Base-by-base conservation (phyloP, 192 early-diverging fungal species). In the Coemansia sp. region DNA sequence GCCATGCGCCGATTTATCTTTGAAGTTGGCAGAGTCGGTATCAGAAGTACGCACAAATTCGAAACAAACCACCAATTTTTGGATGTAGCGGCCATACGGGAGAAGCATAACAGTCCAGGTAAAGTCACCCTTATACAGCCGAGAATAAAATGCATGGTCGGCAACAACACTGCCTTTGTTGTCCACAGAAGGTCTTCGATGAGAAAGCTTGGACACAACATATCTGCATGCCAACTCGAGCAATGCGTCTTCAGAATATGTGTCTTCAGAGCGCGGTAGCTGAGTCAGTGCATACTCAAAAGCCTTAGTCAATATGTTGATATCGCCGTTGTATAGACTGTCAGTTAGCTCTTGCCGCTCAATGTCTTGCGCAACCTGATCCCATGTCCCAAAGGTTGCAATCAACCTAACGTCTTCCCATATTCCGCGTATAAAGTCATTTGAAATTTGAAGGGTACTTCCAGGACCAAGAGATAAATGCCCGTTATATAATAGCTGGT, bases 271-370 rank as follows among this genome's bases (percentile, higher is more conserved):
- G 10, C 4, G 6, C 19, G 12, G 18, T 20, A 52, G 29, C 6
- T 38, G 3, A 0, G 22, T 50, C 6, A 62, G 50, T 9, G 18
- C 49, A n/a, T 32, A 22, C 10, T 16, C 19, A 52, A 62, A 41
- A 2, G n/a, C 23, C 19, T 18, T 16, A 3, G 16, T 20, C 0
- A 62, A 32, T 38, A 49, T 8, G 39, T 32, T 18, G 16, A 24
- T 62, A 52, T 51, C 11, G 10, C 45, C 60, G 35, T 13, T 16
- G 22, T 62, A 52, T 23, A 62, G 49, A 11, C 60, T 62, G 19
- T 39, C 49, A 37, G 39, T 62, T 18, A 62, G 49, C 32, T 52
- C 49, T 1, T 62, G 50, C 2, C 49, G 60, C 22, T 24, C 35
- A 3, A 0, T 19, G 50, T 62, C 60, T 35, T 62, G 60, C 32